Evolutionary conservation across 306 rosid species (phyloP).

Genomic region (Cicer judaicum): DNA sequence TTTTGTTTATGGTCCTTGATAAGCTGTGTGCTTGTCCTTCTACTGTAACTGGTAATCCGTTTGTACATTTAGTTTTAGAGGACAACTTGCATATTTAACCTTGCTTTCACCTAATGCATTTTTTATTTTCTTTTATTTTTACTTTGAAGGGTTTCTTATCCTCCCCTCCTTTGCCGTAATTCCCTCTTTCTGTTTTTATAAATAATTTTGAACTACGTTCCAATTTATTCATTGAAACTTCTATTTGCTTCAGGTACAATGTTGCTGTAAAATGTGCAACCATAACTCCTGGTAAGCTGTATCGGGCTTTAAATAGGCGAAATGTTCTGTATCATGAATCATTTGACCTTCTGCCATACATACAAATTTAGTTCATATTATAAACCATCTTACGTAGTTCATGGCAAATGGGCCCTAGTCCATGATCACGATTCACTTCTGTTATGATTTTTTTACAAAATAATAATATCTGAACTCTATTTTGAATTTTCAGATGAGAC

Average conservation of each 20-base stretch:
- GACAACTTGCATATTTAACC: not conserved
- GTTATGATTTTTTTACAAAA: constrained; percentile 5
- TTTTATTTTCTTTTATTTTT: not conserved
- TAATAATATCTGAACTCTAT: constrained; percentile 21
- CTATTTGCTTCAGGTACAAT: constrained; percentile 67
- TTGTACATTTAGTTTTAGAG: constrained; percentile 24
- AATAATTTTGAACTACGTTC: not conserved
- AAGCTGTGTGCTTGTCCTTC: constrained; percentile 11
- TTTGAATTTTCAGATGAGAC: constrained; percentile 74
- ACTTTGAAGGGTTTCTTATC: constrained; percentile 14
- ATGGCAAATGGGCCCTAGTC: constrained; percentile 29
- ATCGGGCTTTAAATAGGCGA: constrained; percentile 29
- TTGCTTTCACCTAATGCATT: constrained; percentile 5
- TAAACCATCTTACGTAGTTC: constrained; percentile 18
- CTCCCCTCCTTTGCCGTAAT: not conserved
- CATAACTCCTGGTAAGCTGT: constrained; percentile 85
- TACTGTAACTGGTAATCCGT: not conserved
- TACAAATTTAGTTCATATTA: constrained; percentile 9
- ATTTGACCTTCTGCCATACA: not conserved
- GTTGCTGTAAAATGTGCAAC: constrained; percentile 99
- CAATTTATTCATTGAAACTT: constrained; percentile 25
- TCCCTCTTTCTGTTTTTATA: constrained; percentile 21
- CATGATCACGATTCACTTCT: constrained; percentile 16
- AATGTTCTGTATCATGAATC: constrained; percentile 25
- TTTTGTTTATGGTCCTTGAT: constrained; percentile 15